Percentiles rank a stretch among this genome's conserved stretches.
These are phyloP conservation scores for Phytophthora chlamydospora DNA, from an alignment of 352 stramenopile species.

Conservation along the genomic window DNA sequence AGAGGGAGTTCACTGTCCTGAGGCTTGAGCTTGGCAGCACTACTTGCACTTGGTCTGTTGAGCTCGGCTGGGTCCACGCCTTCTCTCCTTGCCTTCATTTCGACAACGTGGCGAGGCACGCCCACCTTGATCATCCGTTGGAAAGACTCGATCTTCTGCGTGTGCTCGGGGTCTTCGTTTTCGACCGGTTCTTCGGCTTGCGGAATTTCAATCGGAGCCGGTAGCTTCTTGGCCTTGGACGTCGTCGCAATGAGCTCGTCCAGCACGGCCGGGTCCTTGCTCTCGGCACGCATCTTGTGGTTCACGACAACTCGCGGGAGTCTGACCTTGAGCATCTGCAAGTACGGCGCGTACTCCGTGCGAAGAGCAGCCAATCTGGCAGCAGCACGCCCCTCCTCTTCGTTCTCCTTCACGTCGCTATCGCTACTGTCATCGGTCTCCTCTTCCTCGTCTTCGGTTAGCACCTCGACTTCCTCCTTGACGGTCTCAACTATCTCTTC, in stretches of 20 bases:
- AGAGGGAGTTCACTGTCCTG: conserved; percentile 34
- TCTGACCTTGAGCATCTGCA: conserved; percentile 85
- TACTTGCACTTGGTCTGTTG: conserved; percentile 16
- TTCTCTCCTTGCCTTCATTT: conserved; percentile 66
- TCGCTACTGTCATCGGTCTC: conserved; percentile 2
- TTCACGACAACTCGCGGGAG: conserved; percentile 68
- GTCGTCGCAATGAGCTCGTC: conserved; percentile 50
- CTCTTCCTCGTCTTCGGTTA: not conserved
- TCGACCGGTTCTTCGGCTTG: conserved; percentile 31
- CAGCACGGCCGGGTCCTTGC: conserved; percentile 60
- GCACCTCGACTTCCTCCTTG: conserved; percentile 8
- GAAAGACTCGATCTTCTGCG: conserved; percentile 59
- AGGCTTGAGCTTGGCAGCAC: conserved; percentile 20
- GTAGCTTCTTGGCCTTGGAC: conserved; percentile 40
- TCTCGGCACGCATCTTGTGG: conserved; percentile 72
- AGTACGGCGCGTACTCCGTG: conserved; percentile 51
- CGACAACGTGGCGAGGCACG: conserved; percentile 58
- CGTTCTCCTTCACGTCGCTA: conserved; percentile 5
- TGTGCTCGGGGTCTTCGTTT: conserved; percentile 43
- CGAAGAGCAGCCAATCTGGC: conserved; percentile 26
- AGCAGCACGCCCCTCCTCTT: conserved; percentile 19
- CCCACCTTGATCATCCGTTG: conserved; percentile 77
- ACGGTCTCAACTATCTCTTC: not conserved
- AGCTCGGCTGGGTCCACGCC: conserved; percentile 58
- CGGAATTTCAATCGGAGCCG: conserved; percentile 39